A percentile compares a stretch with the other conserved stretches of the same genome.
Evolutionary conservation across 176 grass and related monocot species (phyloP).

Genomic region (Dendrocalamus sinicus): DNA sequence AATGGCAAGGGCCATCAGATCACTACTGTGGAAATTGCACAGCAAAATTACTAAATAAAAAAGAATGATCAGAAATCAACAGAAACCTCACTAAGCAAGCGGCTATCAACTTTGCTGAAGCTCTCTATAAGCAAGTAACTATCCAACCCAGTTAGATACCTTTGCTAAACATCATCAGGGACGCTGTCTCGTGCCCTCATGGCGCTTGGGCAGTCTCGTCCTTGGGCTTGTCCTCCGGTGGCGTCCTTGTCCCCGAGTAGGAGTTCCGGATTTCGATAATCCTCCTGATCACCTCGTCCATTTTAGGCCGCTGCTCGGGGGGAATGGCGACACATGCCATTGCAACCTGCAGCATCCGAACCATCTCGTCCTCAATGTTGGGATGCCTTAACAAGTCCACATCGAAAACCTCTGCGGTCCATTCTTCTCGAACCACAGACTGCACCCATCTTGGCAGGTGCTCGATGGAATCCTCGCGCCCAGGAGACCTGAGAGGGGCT

Average conservation of each 20-base stretch:
- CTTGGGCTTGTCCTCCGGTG: constrained; percentile 58
- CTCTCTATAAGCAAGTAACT: constrained; percentile 61
- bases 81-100: constrained; percentile 35
- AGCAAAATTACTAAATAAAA: constrained; percentile 24
- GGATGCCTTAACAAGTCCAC: constrained; percentile 70
- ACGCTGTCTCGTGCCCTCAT: constrained; percentile 27
- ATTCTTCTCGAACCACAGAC: constrained; percentile 92
- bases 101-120: constrained; percentile 54
- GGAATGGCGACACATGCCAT: constrained; percentile 67
- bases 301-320: constrained; percentile 76
- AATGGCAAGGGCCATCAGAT: not conserved
- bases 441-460: constrained; percentile 92
- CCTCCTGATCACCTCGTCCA: constrained; percentile 86
- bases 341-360: constrained; percentile 91
- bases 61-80: not conserved
- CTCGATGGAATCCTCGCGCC: constrained; percentile 54
- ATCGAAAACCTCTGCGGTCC: constrained; percentile 94
- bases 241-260: constrained; percentile 58
- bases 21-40: constrained; percentile 4
- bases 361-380: constrained; percentile 93
- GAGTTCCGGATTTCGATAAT: constrained; percentile 63
- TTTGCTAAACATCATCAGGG: constrained; percentile 30
- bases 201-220: constrained; percentile 46
- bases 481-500: constrained; percentile 76
- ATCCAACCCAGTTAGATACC: constrained; percentile 53